Evolutionary conservation across 1,139 yeast genomes (phyloP).

Genomic region (Diutina pseudorugosa): DNA sequence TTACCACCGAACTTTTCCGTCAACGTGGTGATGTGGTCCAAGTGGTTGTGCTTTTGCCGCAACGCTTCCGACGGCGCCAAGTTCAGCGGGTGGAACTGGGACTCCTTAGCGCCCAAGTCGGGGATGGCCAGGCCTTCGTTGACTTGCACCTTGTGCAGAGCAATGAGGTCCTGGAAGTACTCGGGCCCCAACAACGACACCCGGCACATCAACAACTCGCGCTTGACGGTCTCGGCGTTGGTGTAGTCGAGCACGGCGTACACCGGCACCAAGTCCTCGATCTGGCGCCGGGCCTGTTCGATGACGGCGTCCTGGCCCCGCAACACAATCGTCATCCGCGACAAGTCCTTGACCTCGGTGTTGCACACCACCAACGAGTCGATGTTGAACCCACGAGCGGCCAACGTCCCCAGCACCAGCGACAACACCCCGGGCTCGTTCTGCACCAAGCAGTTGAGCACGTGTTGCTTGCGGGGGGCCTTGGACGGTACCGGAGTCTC

Average conservation of each 20-base stretch:
- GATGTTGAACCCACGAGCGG: constrained; percentile 96
- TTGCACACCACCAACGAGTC: constrained; percentile 94
- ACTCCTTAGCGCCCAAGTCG: constrained; percentile 38
- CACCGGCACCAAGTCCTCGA: constrained; percentile 95
- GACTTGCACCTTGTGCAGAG: constrained; percentile 59
- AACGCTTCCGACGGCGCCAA: constrained; percentile 85
- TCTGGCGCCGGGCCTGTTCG: constrained; percentile 98
- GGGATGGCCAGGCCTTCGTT: constrained; percentile 28
- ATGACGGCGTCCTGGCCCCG: constrained; percentile 93
- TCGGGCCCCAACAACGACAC: constrained; percentile 92
- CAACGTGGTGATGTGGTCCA: constrained; percentile 71
- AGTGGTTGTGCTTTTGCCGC: constrained; percentile 85
- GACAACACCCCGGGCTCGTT: constrained; percentile 97
- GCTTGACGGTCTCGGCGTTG: constrained; percentile 75
- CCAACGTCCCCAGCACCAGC: constrained; percentile 86
- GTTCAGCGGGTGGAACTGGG: constrained; percentile 75
- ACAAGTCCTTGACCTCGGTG: constrained; percentile 90
- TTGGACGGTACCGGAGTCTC: constrained; percentile 77
- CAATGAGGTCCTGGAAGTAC: constrained; percentile 87
- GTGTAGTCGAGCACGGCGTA: constrained; percentile 95
- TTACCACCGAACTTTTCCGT: constrained; percentile 86
- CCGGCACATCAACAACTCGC: constrained; percentile 86
- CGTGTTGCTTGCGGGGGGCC: constrained; percentile 70
- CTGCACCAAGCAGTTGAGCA: constrained; percentile 91
- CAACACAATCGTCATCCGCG: constrained; percentile 92